Evolutionary conservation across 2,329 filamentous ascomycete genomes (phyloP).

Genomic region (Ophiostoma perfectum): DNA sequence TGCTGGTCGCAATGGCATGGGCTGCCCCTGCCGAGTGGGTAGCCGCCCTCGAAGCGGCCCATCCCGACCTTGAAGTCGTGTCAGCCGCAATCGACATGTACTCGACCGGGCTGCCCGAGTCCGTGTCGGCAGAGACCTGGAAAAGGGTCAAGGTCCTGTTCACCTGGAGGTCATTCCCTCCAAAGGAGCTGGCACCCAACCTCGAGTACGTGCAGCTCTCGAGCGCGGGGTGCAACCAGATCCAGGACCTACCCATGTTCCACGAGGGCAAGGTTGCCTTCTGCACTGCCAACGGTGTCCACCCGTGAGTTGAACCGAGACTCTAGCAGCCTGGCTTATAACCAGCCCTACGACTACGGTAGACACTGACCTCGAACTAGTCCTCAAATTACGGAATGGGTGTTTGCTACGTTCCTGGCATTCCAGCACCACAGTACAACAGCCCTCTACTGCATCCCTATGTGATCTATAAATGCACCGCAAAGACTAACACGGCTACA

Average conservation of each 20-base stretch:
- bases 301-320: conserved; percentile 30
- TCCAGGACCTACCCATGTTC: conserved; percentile 44
- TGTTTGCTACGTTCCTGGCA: conserved; percentile 47
- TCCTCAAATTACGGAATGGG: conserved; percentile 54
- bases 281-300: conserved; percentile 52
- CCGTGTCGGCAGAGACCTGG: not conserved
- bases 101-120: not conserved
- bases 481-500: conserved; percentile 25
- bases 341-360: not conserved
- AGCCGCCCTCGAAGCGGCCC: not conserved
- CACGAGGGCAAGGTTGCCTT: conserved; percentile 45
- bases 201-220: conserved; percentile 50
- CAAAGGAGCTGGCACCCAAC: conserved; percentile 37
- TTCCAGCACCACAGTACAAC: conserved; percentile 44
- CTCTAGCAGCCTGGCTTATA: not conserved
- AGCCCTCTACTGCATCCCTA: not conserved
- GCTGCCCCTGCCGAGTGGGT: not conserved
- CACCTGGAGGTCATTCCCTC: conserved; percentile 19
- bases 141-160: not conserved
- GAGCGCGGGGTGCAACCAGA: conserved; percentile 49
- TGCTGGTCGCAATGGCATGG: not conserved
- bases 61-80: not conserved
- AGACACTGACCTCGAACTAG: conserved; percentile 29
- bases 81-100: not conserved
- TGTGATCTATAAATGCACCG: no score